A percentile compares a stretch with the other conserved stretches of the same genome.
Evolutionary conservation across 1,284 basidiomycete species (phyloP).

Genomic region (Malassezia slooffiae): DNA sequence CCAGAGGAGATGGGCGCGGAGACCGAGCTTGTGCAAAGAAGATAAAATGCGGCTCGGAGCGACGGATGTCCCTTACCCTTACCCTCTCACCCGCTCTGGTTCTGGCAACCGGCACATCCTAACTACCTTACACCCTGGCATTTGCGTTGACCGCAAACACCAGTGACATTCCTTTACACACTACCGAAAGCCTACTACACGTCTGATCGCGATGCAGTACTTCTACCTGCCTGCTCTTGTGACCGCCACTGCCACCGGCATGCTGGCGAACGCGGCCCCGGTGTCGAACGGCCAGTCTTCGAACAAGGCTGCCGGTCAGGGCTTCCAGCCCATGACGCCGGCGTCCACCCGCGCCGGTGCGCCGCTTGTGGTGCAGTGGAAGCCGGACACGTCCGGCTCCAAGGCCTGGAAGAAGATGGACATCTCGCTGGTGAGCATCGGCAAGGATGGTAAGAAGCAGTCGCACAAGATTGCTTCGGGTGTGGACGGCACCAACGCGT

Average conservation of each 20-base stretch:
- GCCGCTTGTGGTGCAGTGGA: conserved; percentile 7
- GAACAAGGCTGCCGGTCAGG: too few species aligned
- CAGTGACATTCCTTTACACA: conserved; percentile 1
- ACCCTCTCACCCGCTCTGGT: conserved; percentile 2
- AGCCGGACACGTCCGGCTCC: conserved; percentile 10
- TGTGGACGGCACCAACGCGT: conserved; percentile 10
- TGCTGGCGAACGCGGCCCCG: conserved; percentile 12
- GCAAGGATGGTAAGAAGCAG: conserved; percentile 3
- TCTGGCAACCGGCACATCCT: conserved; percentile 13
- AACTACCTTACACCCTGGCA: background rate
- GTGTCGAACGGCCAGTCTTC: background rate
- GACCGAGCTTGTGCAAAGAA: background rate
- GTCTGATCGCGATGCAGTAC: conserved; percentile 13
- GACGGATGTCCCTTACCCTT: conserved; percentile 1
- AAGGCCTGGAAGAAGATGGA: conserved; percentile 15
- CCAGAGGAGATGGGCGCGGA: too few species aligned
- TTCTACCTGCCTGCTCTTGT: conserved; percentile 12
- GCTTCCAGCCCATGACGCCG: conserved; percentile 8
- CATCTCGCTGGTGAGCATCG: conserved; percentile 10
- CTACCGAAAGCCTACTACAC: background rate
- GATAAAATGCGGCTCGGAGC: background rate
- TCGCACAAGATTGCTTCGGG: conserved; percentile 6
- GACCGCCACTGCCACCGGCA: conserved; percentile 10
- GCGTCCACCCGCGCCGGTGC: conserved; percentile 11
- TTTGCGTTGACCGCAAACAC: conserved; percentile 15